Conservation (phyloP, 768 basidiomycete genomes). For the Kwoniella sp. region DNA sequence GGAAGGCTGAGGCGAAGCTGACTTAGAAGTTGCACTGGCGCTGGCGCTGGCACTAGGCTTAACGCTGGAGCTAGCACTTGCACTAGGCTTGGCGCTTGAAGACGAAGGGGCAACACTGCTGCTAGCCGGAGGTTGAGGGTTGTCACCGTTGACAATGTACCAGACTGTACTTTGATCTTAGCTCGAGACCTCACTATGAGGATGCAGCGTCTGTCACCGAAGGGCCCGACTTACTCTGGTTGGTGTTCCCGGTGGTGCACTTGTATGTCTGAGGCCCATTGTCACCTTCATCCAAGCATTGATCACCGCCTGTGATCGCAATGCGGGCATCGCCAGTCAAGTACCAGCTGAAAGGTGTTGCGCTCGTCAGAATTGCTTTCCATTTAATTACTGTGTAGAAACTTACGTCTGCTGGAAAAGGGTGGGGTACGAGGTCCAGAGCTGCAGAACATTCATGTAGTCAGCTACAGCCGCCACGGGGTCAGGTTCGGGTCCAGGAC, state of each 20-base stretch:
- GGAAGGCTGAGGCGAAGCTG: conserved; percentile 8
- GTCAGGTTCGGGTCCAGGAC: neutral
- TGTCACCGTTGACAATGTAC: conserved; percentile 10
- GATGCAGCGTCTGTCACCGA: too few relatives aligned
- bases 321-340: conserved; percentile 49
- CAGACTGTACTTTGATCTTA: conserved; percentile 6
- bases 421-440: conserved; percentile 29
- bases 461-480: neutral
- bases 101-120: neutral
- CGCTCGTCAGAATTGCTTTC: neutral
- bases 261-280: conserved; percentile 48
- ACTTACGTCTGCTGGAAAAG: conserved; percentile 30
- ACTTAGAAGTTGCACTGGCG: neutral
- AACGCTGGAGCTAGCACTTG: conserved; percentile 1
- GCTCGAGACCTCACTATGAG: neutral
- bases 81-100: neutral
- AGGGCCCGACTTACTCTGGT: conserved; percentile 40
- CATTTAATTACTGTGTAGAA: neutral
- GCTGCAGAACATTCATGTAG: neutral
- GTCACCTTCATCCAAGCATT: conserved; percentile 49
- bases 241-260: conserved; percentile 52
- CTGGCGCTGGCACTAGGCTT: neutral
- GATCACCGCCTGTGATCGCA: conserved; percentile 52
- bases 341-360: conserved; percentile 30
- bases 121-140: conserved; percentile 1